A percentile compares a stretch with the other conserved stretches of the same genome.
These are phyloP conservation scores for Candida frijolesensis DNA, from an alignment of 1,139 yeast genomes.

Conservation along the genomic window DNA sequence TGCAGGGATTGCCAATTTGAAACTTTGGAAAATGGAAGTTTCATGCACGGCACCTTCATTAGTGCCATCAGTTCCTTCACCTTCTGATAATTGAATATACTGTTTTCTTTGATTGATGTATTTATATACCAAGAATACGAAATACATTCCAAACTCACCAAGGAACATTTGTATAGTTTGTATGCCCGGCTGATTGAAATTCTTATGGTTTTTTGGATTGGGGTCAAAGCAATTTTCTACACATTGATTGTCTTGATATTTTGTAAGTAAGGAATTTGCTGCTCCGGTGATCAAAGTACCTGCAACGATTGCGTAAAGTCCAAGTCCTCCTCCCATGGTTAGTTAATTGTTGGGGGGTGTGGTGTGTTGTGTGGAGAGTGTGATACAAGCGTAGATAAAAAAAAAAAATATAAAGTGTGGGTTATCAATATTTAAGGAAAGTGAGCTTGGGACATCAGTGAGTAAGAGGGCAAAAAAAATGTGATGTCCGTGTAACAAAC, in stretches of 20 bases:
- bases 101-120: constrained; percentile 24
- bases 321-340: constrained; percentile 9
- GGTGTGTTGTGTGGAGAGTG: neutral
- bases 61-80: constrained; percentile 1
- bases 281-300: constrained; percentile 73
- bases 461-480: neutral
- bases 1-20: constrained; percentile 59
- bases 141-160: constrained; percentile 63
- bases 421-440: neutral
- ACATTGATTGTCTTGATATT: constrained; percentile 78
- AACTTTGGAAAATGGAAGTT: constrained; percentile 25
- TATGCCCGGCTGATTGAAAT: constrained; percentile 76
- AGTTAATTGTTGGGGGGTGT: neutral
- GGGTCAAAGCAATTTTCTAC: constrained; percentile 58
- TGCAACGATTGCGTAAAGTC: constrained; percentile 32
- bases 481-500: neutral
- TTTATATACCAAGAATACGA: constrained; percentile 37
- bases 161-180: constrained; percentile 83
- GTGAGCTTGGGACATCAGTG: neutral
- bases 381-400: neutral
- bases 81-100: constrained; percentile 18
- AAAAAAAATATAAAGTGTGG: neutral
- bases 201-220: constrained; percentile 35
- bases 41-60: constrained; percentile 12
- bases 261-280: constrained; percentile 72